Conservation (phyloP, 2,329 filamentous ascomycete species). For the Claviceps africana region DNA sequence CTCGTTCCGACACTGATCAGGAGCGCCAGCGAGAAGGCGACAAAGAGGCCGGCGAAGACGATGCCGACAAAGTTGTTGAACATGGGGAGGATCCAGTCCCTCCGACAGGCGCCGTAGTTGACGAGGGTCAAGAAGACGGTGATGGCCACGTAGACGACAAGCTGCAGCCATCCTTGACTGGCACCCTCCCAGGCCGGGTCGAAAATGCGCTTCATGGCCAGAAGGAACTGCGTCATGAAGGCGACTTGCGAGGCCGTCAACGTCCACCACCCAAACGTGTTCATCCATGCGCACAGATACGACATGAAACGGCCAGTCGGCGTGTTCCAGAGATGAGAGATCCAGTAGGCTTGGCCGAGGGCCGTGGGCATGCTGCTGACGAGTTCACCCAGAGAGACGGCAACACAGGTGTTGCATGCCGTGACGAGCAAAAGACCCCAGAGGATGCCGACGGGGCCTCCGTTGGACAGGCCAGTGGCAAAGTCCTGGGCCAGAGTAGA, state of each 20-base stretch:
- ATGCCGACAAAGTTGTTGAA: slow-evolving; percentile 44
- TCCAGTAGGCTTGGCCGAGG: slow-evolving; percentile 45
- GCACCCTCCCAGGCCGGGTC: slow-evolving; percentile 30
- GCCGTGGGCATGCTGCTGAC: slow-evolving; percentile 46
- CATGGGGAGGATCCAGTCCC: slow-evolving; percentile 23
- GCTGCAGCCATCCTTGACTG: slow-evolving; percentile 36
- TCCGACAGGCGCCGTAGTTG: slow-evolving; percentile 37
- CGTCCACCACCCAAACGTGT: slow-evolving; percentile 46
- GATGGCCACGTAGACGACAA: slow-evolving; percentile 39
- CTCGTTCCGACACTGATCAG: slow-evolving; percentile 37
- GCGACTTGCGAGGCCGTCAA: slow-evolving; percentile 40
- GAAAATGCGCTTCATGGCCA: slow-evolving; percentile 43
- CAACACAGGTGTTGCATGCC: slow-evolving; percentile 37
- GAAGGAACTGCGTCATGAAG: slow-evolving; percentile 43
- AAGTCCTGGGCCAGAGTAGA: slow-evolving; percentile 39
- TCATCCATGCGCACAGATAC: slow-evolving; percentile 47
- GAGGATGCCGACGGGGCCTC: slow-evolving; percentile 38
- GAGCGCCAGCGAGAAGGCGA: slow-evolving; percentile 35
- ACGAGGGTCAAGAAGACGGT: slow-evolving; percentile 32
- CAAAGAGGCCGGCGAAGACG: slow-evolving; percentile 36
- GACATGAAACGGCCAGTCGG: slow-evolving; percentile 32
- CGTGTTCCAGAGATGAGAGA: slow-evolving; percentile 22
- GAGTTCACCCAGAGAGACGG: slow-evolving; percentile 40
- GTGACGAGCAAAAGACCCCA: slow-evolving; percentile 42
- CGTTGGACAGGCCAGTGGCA: slow-evolving; percentile 36